Conservation (phyloP, 495 filamentous ascomycete genomes). For the Penicillium cataractarum region DNA sequence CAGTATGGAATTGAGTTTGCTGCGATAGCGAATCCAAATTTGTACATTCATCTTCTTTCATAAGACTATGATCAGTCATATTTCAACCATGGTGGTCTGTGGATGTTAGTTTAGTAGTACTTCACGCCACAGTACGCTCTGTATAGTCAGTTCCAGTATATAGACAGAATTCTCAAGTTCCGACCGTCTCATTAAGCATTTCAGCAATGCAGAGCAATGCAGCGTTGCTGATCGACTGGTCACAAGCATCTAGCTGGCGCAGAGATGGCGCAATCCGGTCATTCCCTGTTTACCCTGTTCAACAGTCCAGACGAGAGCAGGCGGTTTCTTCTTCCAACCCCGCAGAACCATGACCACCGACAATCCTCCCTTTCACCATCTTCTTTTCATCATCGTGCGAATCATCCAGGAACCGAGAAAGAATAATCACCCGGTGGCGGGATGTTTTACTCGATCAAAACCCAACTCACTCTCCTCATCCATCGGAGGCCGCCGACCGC, state of each 20-base stretch:
- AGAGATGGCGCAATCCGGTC: slow-evolving; percentile 22
- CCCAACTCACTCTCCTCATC: background rate
- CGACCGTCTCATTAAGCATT: slow-evolving; percentile 21
- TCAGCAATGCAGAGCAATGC: background rate
- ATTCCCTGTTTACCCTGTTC: background rate
- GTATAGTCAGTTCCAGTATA: background rate
- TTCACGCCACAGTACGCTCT: background rate
- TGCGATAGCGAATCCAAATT: background rate
- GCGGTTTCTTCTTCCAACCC: slow-evolving; percentile 1
- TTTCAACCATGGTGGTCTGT: background rate
- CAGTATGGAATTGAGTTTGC: background rate
- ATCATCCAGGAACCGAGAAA: background rate
- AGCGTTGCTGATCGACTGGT: slow-evolving; percentile 9
- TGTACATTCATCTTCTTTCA: no score
- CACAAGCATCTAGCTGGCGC: background rate
- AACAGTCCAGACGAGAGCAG: background rate
- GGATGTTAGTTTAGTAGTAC: background rate
- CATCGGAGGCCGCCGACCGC: slow-evolving; percentile 14
- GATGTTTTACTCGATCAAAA: slow-evolving; percentile 13
- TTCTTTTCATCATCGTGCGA: background rate
- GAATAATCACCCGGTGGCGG: background rate
- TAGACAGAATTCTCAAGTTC: background rate
- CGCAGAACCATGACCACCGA: background rate
- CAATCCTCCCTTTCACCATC: background rate
- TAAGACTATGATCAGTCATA: background rate